Evolutionary conservation across 192 early-diverging fungal species (phyloP), one percentile per base, ranked within the genome.

Genomic region (Tieghemiomyces parasiticus): DNA sequence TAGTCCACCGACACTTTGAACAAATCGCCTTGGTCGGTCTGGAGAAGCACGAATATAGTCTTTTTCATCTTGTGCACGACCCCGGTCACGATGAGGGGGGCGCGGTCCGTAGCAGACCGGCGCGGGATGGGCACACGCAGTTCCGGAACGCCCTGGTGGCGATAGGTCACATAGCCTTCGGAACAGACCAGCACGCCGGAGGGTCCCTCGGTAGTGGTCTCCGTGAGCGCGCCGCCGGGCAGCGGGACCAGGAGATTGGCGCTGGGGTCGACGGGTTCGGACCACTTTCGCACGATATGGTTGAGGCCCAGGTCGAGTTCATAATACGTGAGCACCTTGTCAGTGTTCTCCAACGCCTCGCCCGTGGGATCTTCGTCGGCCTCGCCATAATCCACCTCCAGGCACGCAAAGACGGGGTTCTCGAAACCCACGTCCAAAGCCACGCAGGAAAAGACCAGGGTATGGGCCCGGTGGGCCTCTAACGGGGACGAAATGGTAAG

Each of bases 231-330:
- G 31, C 91, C 91, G 29, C 95, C 95, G 0, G 78, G 78, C 19
- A 90, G 67, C 53, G 90, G 78, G 59, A 99, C 83, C 31, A 99
- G 78, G 68, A 81, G 67, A 69, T 93, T 90, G 1, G 89, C 76
- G 31, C 78, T 78, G 0, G 62, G 62, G 62, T 89, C 80, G 25
- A 97, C 85, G 4, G 84, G 68, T 35, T 87, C 78, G 64, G 82
- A 89, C 95, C 97, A 97, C 73, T 89, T 92, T 61, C 97, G 81
- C 46, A 95, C 89, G 20, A 99, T 92, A 68, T 97, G 97, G 71
- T 99, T 99, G 28, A 99, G 77, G 22, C 97, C 97, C 58, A 99
- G 80, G 67, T 99, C 97, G 62, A 99, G 71, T 71, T 99, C 97
- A 61, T 97, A 97, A 61, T 90, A 95, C 31, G 84, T 88, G 63